Percentiles rank a stretch among this genome's conserved stretches.
Evolutionary conservation across 106 monocot genomes (phyloP).

Genomic region (Amphibolis antarctica): DNA sequence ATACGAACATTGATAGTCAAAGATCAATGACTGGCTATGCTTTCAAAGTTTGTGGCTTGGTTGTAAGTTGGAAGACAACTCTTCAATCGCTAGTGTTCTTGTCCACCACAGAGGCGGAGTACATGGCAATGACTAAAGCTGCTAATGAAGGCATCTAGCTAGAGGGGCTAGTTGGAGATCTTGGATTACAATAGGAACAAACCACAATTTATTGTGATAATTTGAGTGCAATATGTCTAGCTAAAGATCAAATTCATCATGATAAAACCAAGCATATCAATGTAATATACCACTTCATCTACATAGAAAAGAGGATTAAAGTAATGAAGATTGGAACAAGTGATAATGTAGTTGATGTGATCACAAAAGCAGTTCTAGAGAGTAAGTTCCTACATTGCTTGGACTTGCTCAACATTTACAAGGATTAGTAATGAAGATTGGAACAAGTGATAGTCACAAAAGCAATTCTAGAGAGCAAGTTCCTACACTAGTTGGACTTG

Average conservation of each 20-base stretch:
- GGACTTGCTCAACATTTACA: neutral
- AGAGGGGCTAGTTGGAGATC: neutral
- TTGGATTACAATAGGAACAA: neutral
- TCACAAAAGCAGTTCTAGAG: neutral
- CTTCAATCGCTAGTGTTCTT: neutral
- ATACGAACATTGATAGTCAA: neutral
- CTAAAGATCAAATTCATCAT: neutral
- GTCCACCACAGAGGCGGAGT: neutral
- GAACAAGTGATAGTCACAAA: neutral
- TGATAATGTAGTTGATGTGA: neutral
- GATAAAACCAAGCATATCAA: neutral
- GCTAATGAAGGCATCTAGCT: no score
- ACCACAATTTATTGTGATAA: neutral
- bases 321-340: neutral
- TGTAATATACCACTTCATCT: slow-evolving; percentile 1
- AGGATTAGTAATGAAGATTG: no score
- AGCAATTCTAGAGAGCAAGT: no score
- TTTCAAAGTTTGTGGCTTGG: neutral
- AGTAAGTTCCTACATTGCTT: neutral
- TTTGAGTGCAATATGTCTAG: neutral
- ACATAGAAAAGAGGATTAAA: neutral
- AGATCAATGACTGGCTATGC: neutral
- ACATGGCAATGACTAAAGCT: no score
- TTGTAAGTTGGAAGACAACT: neutral
- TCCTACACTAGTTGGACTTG: no score